Evolutionary conservation across 169 alveolate genomes (phyloP).

Genomic region (Prorocentrum cordatum): DNA sequence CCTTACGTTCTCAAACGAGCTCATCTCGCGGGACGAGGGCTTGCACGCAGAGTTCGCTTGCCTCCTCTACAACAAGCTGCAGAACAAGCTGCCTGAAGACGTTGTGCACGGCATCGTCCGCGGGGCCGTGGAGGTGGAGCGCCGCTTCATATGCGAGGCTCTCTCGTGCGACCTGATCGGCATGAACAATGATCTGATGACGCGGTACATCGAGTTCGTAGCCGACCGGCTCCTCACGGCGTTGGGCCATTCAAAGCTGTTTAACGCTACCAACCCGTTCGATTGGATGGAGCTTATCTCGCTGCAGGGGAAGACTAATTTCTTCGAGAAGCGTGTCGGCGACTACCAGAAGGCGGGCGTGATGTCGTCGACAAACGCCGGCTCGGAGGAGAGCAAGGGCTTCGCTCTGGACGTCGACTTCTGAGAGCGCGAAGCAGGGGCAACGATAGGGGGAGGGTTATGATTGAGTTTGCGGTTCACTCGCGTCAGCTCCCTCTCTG

Average conservation of each 20-base stretch:
- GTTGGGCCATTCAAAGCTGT: conserved; percentile 89
- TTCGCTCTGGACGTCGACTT: conserved; percentile 75
- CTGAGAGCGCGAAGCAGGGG: no score
- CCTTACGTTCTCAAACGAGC: conserved; percentile 91
- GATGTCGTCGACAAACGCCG: conserved; percentile 81
- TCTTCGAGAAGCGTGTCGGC: conserved; percentile 97
- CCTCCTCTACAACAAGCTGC: conserved; percentile 86
- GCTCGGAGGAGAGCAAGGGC: conserved; percentile 65
- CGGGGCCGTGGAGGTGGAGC: conserved; percentile 95
- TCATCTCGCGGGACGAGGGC: conserved; percentile 98
- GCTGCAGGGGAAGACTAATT: conserved; percentile 95
- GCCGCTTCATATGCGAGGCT: conserved; percentile 92
- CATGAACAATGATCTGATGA: conserved; percentile 93
- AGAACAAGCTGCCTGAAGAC: conserved; percentile 79
- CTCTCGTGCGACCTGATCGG: conserved; percentile 96
- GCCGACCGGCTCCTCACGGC: conserved; percentile 94
- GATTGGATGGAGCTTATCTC: conserved; percentile 99
- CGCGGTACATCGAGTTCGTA: conserved; percentile 93
- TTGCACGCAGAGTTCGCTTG: conserved; percentile 99
- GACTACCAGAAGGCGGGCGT: conserved; percentile 97
- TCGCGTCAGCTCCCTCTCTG: no score
- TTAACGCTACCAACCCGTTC: conserved; percentile 90
- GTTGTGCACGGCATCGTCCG: conserved; percentile 88
- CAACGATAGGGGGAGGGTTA: no score
- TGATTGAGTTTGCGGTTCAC: no score